These are phyloP conservation scores for Nemania sp. DNA, from an alignment of 2,329 filamentous ascomycete species.

Conservation along the genomic window DNA sequence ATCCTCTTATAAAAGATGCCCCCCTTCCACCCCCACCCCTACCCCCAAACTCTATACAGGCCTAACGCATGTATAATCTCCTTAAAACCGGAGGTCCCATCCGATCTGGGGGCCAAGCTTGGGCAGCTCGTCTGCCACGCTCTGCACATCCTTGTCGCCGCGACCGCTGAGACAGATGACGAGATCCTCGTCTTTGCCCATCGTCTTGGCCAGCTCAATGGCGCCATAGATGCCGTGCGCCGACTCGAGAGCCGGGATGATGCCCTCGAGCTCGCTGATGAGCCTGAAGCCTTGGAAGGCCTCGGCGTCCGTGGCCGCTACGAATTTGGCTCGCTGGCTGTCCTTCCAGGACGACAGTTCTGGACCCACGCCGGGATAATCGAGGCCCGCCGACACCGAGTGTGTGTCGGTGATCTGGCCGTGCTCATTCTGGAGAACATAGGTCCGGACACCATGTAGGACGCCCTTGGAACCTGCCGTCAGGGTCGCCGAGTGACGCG, in stretches of 20 bases:
- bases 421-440: constrained; percentile 89
- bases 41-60: neutral
- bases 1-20: neutral
- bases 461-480: constrained; percentile 88
- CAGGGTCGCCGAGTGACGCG: constrained; percentile 84
- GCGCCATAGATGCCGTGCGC: constrained; percentile 91
- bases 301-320: constrained; percentile 88
- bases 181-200: constrained; percentile 85
- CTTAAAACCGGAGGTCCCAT: constrained; percentile 68
- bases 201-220: constrained; percentile 87
- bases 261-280: constrained; percentile 87
- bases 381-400: constrained; percentile 92
- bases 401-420: constrained; percentile 96
- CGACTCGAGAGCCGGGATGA: constrained; percentile 93
- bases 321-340: constrained; percentile 79
- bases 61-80: neutral
- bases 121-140: constrained; percentile 91
- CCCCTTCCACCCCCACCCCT: too few relatives aligned
- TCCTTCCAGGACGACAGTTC: constrained; percentile 96
- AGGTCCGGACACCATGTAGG: constrained; percentile 93
- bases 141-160: constrained; percentile 98
- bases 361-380: constrained; percentile 96
- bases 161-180: constrained; percentile 93
- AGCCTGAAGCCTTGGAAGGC: constrained; percentile 87
- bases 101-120: constrained; percentile 86